phyloP scores from a whole-genome alignment of 192 early-diverging fungal species.

The Coemansia sp. region DNA sequence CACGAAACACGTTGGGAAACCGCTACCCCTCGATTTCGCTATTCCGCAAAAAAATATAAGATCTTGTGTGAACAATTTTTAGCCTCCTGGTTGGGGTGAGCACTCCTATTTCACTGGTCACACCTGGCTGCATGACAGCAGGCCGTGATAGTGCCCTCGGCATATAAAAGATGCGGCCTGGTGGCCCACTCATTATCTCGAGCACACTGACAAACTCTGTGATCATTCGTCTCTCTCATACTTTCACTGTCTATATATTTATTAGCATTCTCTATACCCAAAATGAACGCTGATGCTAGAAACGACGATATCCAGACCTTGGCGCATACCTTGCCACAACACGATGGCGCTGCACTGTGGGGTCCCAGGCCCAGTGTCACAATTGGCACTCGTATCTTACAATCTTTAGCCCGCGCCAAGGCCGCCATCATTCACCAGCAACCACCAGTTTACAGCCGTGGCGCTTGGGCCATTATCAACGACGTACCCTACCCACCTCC shows the following conservation, averaged over 20 bases:
- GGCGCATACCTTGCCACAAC: background rate
- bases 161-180: background rate
- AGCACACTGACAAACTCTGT: background rate
- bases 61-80: background rate
- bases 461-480: constrained; percentile 52
- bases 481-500: constrained; percentile 51
- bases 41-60: background rate
- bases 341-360: background rate
- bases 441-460: constrained; percentile 39
- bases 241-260: background rate
- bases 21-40: background rate
- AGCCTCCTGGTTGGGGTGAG: background rate
- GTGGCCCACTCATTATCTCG: background rate
- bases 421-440: constrained; percentile 15
- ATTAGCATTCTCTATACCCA: background rate
- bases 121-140: background rate
- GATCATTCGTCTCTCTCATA: background rate
- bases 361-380: background rate
- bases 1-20: background rate
- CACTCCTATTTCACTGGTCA: background rate
- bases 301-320: background rate
- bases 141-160: background rate
- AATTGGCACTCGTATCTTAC: constrained; percentile 22
- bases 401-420: constrained; percentile 32
- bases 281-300: background rate